These are phyloP conservation scores for Mycosphaerella sp. DNA, from an alignment of 2,329 filamentous ascomycete species.

Conservation along the genomic window DNA sequence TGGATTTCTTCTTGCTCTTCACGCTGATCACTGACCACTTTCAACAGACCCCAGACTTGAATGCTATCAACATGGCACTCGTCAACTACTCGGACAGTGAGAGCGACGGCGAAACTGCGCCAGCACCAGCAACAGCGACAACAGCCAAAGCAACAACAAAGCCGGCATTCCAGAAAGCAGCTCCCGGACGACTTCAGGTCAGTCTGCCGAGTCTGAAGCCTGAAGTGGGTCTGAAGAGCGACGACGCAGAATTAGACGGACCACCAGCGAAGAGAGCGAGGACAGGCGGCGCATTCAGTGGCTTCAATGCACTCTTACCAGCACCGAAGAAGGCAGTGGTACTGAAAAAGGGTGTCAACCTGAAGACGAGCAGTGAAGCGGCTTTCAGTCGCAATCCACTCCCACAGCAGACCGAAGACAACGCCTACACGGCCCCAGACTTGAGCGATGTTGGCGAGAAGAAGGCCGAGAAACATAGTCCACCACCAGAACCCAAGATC, in stretches of 20 bases:
- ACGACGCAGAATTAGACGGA: slow-evolving; percentile 40
- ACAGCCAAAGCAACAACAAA: slow-evolving; percentile 33
- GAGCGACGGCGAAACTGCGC: slow-evolving; percentile 45
- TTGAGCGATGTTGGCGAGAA: slow-evolving; percentile 7
- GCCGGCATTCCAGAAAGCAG: slow-evolving; percentile 32
- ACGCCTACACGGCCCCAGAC: slow-evolving; percentile 10
- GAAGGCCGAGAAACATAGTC: slow-evolving; percentile 39
- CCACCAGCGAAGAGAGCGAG: slow-evolving; percentile 67
- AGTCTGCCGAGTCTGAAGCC: slow-evolving; percentile 57
- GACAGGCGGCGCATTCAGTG: slow-evolving; percentile 61
- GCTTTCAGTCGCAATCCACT: slow-evolving; percentile 66
- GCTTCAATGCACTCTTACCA: slow-evolving; percentile 81
- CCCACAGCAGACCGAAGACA: slow-evolving; percentile 35
- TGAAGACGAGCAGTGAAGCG: slow-evolving; percentile 78
- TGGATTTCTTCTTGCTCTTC: neutral
- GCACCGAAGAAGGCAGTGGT: slow-evolving; percentile 59
- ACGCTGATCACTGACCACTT: neutral
- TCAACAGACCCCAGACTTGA: no score
- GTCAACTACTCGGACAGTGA: slow-evolving; percentile 81
- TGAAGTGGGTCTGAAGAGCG: slow-evolving; percentile 34
- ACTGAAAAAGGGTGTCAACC: slow-evolving; percentile 55
- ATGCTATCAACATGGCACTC: slow-evolving; percentile 51
- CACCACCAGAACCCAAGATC: slow-evolving; percentile 55
- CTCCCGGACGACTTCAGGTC: slow-evolving; percentile 72
- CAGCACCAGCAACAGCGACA: slow-evolving; percentile 21